These are phyloP conservation scores for Neonectria neomacrospora DNA, from an alignment of 2,329 filamentous ascomycete species.

Conservation along the genomic window DNA sequence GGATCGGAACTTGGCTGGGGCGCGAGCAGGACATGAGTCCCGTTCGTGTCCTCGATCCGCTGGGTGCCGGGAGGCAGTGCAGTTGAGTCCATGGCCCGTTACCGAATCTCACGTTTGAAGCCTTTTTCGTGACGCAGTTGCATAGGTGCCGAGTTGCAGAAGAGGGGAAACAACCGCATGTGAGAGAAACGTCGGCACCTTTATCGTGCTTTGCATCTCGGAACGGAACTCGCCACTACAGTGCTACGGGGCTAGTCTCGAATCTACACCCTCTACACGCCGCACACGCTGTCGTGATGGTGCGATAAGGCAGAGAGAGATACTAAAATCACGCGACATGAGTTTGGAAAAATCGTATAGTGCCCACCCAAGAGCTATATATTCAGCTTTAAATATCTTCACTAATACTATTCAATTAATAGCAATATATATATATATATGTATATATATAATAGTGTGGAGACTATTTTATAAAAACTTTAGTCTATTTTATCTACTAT, in stretches of 20 bases:
- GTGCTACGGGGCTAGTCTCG: neutral
- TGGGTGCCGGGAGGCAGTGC: constrained; percentile 32
- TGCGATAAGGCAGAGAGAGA: neutral
- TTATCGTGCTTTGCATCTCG: neutral
- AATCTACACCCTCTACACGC: neutral
- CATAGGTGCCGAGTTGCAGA: neutral
- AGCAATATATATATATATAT: no score
- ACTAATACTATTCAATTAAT: no score
- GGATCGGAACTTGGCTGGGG: constrained; percentile 35
- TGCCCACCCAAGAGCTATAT: no score
- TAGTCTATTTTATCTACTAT: no score
- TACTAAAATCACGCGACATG: no score
- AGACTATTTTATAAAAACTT: no score
- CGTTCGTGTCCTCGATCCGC: constrained; percentile 29
- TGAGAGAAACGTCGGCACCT: neutral
- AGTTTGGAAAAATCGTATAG: no score
- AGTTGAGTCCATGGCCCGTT: neutral
- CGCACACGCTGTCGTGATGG: neutral
- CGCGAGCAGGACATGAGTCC: constrained; percentile 29
- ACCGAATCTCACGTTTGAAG: no score
- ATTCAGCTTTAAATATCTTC: no score
- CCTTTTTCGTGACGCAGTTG: neutral
- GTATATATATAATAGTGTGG: no score
- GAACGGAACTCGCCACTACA: neutral
- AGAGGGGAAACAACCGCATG: neutral